phyloP scores from a whole-genome alignment of 176 grass and related monocot genomes.

The Aegilops longissima region DNA sequence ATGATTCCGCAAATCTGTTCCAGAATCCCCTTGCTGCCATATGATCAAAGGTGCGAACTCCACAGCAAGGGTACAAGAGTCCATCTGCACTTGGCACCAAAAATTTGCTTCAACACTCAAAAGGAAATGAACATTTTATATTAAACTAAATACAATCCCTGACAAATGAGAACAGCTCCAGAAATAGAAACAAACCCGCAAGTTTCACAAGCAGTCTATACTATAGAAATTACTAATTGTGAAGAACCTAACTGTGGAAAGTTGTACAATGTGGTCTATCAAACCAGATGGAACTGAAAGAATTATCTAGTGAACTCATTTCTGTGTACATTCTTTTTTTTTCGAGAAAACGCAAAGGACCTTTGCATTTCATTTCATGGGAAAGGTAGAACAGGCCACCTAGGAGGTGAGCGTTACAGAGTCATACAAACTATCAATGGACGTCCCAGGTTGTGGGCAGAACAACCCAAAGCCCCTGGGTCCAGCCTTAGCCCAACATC shows the following conservation, averaged over 20 bases:
- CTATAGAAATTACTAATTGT: conserved; percentile 14
- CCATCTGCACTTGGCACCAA: conserved; percentile 67
- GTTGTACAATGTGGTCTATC: background rate
- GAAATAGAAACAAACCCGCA: conserved; percentile 23
- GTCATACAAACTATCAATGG: too few relatives aligned
- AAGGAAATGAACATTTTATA: background rate
- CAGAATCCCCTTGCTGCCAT: conserved; percentile 81
- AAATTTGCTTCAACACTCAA: background rate
- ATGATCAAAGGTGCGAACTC: conserved; percentile 93
- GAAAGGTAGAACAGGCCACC: too few relatives aligned
- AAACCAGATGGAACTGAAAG: background rate
- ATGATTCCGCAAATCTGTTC: conserved; percentile 67
- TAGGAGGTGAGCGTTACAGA: too few relatives aligned
- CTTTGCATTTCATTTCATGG: too few relatives aligned
- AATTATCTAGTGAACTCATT: background rate
- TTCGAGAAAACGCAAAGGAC: too few relatives aligned
- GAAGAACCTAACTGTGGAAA: background rate
- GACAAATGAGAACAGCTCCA: background rate
- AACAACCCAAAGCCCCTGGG: too few relatives aligned
- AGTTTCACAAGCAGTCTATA: background rate
- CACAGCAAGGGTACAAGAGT: conserved; percentile 82
- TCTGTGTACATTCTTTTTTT: background rate
- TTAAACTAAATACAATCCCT: background rate
- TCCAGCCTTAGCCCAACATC: too few relatives aligned
- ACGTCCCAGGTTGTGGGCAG: too few relatives aligned